A percentile compares a stretch with the other conserved stretches of the same genome.
Evolutionary conservation across 169 alveolate genomes (phyloP).

Genomic region (Plasmodium gonderi): DNA sequence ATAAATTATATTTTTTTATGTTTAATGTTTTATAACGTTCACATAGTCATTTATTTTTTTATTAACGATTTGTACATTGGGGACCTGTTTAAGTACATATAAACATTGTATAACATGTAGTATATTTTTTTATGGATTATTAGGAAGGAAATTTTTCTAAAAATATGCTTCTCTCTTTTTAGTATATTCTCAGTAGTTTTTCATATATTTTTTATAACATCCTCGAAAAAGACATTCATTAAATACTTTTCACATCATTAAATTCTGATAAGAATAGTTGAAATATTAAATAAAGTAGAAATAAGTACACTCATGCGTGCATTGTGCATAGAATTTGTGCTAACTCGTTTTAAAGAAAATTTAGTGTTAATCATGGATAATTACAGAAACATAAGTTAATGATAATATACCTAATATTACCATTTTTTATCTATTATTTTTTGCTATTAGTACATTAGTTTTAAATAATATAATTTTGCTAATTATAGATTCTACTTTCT

Average conservation of each 20-base stretch:
- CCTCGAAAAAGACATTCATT: not conserved
- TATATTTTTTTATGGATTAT: not conserved
- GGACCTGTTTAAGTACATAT: not conserved
- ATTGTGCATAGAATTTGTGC: not conserved
- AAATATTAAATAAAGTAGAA: too few relatives aligned
- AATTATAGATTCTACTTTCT: not conserved
- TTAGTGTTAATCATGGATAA: too few relatives aligned
- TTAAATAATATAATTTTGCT: too few relatives aligned
- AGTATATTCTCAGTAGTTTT: not conserved
- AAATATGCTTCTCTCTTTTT: not conserved
- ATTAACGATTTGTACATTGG: not conserved
- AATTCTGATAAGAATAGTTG: not conserved
- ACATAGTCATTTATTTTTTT: too few relatives aligned
- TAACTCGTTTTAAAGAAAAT: not conserved
- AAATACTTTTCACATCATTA: not conserved
- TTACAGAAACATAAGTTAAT: too few relatives aligned
- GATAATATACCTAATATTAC: too few relatives aligned
- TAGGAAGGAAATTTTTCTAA: not conserved
- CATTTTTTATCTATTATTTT: too few relatives aligned
- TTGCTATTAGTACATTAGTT: too few relatives aligned
- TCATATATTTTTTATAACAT: not conserved
- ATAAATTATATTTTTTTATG: too few relatives aligned
- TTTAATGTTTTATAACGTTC: not conserved
- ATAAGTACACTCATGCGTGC: not conserved
- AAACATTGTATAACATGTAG: not conserved